A percentile compares a stretch with the other conserved stretches of the same genome.
phyloP scores from a whole-genome alignment of 164 flowering plant species.

The Saururus chinensis region DNA sequence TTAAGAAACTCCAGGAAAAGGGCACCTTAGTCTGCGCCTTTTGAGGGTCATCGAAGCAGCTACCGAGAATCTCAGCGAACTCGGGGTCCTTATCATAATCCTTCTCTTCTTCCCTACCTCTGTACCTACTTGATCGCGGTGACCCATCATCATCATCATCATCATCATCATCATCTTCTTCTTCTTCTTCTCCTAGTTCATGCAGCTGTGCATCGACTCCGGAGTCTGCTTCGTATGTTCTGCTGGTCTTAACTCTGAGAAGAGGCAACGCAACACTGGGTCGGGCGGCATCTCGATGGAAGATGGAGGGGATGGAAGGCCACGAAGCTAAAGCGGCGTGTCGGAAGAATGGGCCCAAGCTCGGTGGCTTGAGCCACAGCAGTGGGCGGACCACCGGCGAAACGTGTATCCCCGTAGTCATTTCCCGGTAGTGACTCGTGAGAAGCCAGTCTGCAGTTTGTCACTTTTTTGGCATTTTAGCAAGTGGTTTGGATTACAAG shows the following conservation, averaged over 20 bases:
- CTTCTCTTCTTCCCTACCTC: slow-evolving; percentile 26
- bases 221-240: not conserved
- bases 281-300: not conserved
- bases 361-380: not conserved
- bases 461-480: no score
- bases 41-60: slow-evolving; percentile 58
- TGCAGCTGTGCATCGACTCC: not conserved
- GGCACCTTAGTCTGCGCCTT: slow-evolving; percentile 51
- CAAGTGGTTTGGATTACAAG: no score
- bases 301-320: not conserved
- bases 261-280: not conserved
- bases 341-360: not conserved
- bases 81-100: slow-evolving; percentile 83
- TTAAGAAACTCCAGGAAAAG: not conserved
- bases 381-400: no score
- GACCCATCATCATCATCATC: not conserved
- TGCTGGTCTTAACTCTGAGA: not conserved
- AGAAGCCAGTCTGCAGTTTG: no score
- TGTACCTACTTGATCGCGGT: not conserved
- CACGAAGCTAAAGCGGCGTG: not conserved
- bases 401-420: no score
- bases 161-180: no score
- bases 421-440: no score
- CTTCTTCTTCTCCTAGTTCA: not conserved
- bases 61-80: slow-evolving; percentile 67